Percentiles rank a stretch among this genome's conserved stretches.
Evolutionary conservation across 2,329 filamentous ascomycete species (phyloP).

Genomic region (Thelonectria blattea): DNA sequence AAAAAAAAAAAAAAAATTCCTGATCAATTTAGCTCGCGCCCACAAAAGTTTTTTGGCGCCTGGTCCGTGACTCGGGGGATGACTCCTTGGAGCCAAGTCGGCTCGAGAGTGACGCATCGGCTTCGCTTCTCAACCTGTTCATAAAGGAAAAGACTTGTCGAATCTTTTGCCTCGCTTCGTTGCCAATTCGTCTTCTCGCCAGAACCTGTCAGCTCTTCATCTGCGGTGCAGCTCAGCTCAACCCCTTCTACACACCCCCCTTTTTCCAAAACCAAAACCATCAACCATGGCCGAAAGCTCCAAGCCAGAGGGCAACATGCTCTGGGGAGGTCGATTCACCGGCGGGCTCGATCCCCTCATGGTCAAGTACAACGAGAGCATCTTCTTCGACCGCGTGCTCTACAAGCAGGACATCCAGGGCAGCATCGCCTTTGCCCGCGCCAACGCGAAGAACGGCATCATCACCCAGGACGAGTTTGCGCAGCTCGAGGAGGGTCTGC

Average conservation of each 20-base stretch:
- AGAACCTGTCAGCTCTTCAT: not conserved
- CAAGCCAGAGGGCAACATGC: conserved; percentile 42
- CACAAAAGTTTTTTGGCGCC: conserved; percentile 12
- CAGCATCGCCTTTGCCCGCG: conserved; percentile 80
- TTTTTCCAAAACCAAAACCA: not conserved
- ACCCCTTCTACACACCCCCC: not conserved
- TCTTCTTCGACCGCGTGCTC: conserved; percentile 79
- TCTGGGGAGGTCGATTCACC: conserved; percentile 58
- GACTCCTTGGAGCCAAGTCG: not conserved
- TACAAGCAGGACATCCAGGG: conserved; percentile 83
- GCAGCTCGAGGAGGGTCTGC: conserved; percentile 75
- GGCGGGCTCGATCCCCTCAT: conserved; percentile 78
- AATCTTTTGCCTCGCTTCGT: not conserved
- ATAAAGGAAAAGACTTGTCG: not conserved
- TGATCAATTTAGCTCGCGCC: not conserved
- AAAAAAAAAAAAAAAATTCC: not conserved
- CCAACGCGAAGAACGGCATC: conserved; percentile 78
- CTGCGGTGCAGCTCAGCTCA: not conserved
- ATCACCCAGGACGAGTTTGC: conserved; percentile 75
- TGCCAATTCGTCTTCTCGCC: conserved; percentile 7
- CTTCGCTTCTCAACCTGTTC: not conserved
- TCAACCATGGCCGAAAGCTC: conserved; percentile 37
- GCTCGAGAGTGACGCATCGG: conserved; percentile 3
- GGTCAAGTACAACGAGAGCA: conserved; percentile 82
- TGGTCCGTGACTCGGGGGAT: conserved; percentile 12